Conservation (phyloP, 2,329 filamentous ascomycete genomes). For the Stemphylium lycopersici region DNA sequence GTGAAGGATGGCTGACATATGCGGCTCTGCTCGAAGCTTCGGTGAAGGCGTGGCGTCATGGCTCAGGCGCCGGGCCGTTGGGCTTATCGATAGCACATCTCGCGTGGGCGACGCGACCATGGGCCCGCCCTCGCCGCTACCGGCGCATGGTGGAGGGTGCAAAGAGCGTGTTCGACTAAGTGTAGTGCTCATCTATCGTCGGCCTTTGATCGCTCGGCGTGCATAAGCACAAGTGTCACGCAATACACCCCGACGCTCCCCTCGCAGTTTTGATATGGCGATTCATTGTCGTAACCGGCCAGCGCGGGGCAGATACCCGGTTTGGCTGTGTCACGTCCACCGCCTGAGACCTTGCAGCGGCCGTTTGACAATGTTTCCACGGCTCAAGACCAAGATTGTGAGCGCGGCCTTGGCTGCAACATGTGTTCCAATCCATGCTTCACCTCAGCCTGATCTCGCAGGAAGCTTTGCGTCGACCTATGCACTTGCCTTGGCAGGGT, state of each 20-base stretch:
- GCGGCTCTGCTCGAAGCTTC: constrained; percentile 28
- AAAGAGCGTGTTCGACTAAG: background rate
- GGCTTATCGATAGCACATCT: constrained; percentile 19
- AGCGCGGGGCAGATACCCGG: constrained; percentile 19
- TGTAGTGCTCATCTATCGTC: constrained; percentile 1
- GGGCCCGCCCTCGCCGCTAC: background rate
- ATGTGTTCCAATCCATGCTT: constrained; percentile 20
- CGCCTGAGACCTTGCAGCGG: constrained; percentile 17
- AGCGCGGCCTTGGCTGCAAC: constrained; percentile 33
- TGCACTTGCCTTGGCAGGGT: constrained; percentile 17
- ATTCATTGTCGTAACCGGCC: constrained; percentile 22
- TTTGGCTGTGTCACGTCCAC: constrained; percentile 12
- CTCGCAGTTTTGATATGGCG: constrained; percentile 18
- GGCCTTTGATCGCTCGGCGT: background rate
- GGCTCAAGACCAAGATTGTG: constrained; percentile 20
- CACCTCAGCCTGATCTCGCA: constrained; percentile 17
- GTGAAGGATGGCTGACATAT: constrained; percentile 18
- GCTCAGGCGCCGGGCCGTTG: constrained; percentile 4
- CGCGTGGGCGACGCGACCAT: constrained; percentile 7
- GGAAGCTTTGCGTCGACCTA: constrained; percentile 12
- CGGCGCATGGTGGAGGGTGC: background rate
- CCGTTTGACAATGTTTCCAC: constrained; percentile 32
- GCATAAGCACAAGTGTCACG: background rate
- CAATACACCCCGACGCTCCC: background rate
- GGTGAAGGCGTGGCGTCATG: constrained; percentile 16